These are phyloP conservation scores for Naganishia randhawae DNA, from an alignment of 768 basidiomycete genomes.

Conservation along the genomic window DNA sequence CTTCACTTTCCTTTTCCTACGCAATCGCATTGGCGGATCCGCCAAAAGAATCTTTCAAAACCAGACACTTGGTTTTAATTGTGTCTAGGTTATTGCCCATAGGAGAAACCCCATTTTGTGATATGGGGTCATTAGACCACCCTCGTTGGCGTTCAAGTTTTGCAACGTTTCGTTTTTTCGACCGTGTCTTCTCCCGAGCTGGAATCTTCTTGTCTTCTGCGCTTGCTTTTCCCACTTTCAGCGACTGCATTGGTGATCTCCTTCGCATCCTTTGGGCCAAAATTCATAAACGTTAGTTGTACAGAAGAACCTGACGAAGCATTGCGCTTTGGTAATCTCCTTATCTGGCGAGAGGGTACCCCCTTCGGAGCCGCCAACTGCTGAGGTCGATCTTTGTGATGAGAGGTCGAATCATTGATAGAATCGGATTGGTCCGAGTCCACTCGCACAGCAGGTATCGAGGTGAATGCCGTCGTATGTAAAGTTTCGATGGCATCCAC, in stretches of 20 bases:
- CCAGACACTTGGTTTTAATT: not conserved
- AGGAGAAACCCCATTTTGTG: too few species aligned
- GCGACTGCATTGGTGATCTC: conserved; percentile 15
- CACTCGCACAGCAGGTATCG: conserved; percentile 7
- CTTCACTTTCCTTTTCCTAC: not conserved
- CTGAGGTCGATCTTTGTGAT: not conserved
- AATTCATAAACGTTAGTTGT: conserved; percentile 7
- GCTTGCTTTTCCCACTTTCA: conserved; percentile 22
- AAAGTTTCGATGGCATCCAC: not conserved
- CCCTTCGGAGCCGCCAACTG: not conserved
- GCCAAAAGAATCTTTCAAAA: not conserved
- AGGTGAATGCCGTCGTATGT: not conserved
- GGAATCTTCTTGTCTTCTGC: conserved; percentile 10
- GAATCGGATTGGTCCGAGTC: not conserved
- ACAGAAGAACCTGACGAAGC: not conserved
- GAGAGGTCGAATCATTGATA: not conserved
- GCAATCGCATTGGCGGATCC: not conserved
- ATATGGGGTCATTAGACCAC: not conserved
- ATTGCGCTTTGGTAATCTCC: conserved; percentile 8
- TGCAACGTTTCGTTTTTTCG: conserved; percentile 7
- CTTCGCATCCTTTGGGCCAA: conserved; percentile 17
- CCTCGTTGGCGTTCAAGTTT: not conserved
- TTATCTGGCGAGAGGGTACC: not conserved
- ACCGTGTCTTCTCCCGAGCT: conserved; percentile 1
- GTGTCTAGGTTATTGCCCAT: too few species aligned